Evolutionary conservation across 768 basidiomycete species (phyloP), one percentile per base, ranked within the genome.

Genomic region (Leccinum boreale): DNA sequence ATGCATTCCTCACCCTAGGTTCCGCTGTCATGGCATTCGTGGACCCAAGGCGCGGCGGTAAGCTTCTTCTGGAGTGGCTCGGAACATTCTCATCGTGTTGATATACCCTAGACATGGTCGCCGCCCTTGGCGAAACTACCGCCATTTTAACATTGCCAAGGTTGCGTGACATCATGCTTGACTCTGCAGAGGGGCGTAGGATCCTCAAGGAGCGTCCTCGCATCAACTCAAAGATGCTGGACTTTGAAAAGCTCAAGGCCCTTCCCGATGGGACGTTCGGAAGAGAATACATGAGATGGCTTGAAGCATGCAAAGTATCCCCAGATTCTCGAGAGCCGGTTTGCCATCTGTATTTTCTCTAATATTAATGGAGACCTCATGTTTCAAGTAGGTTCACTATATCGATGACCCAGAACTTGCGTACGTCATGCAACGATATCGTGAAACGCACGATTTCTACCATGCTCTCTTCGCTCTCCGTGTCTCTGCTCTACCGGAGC

Each of bases 401-500:
- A 88, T 98, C 56, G 84, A 90, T 67, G 93, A 98, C 67, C 94
- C 94, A 2, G 95, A 97, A 67, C 83, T 97, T 11, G 97, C 97
- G 24, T 98, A 97, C 72, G 91, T 98, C 55, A 93, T 99, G 90
- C 92, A 95, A 64, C 88, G 96, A 52, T 99, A 98, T 72, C 88
- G 96, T 24, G 95, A 99, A 75, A 96, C 90, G 62, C 97, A 99
- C 74, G 96, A 99, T 75, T 89, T 98, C 64, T 97, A 98, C 69
- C 97, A 99, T 69, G 92, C 91, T 66, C 81, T 98, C 59, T 86
- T 86, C 75, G 85, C 85, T 64, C 80, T 98, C 9, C 94, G 94
- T 0, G 93, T 98, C 57, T 87, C 87, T 59, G 89, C 96, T 66
- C 84, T 90, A 57, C 92, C 89, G 49, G 97, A 99, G 70, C 81